Percentiles rank a stretch among this genome's conserved stretches.
Evolutionary conservation across 805 yeast genomes (phyloP).

Genomic region (Lipomyces anomalus): DNA sequence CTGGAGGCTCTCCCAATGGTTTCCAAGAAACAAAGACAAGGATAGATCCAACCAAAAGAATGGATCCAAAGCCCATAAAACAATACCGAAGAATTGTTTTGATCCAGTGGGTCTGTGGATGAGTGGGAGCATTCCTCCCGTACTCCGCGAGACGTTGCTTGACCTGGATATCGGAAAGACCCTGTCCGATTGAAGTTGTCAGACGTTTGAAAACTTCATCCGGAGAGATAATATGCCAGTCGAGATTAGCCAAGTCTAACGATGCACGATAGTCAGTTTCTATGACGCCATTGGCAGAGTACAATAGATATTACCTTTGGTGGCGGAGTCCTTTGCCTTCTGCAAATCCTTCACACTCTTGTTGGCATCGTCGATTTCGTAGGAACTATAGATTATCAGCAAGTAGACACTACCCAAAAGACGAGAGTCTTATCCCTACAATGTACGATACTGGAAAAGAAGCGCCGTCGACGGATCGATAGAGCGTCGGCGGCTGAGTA

Average conservation of each 20-base stretch:
- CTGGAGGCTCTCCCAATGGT: slow-evolving; percentile 46
- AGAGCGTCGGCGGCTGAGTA: background rate
- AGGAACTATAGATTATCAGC: background rate
- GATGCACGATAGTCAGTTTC: background rate
- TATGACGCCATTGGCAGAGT: background rate
- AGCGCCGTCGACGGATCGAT: slow-evolving; percentile 1
- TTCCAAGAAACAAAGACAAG: slow-evolving; percentile 43
- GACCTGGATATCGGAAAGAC: background rate
- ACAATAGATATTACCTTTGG: background rate
- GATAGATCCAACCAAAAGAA: slow-evolving; percentile 40
- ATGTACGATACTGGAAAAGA: background rate
- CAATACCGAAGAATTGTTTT: slow-evolving; percentile 37
- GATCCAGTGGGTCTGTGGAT: slow-evolving; percentile 36
- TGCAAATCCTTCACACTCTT: background rate
- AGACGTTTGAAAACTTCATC: background rate
- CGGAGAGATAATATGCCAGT: background rate
- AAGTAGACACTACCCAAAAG: background rate
- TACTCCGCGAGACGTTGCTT: background rate
- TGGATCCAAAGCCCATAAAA: slow-evolving; percentile 47
- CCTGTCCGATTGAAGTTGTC: background rate
- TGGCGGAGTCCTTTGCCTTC: background rate
- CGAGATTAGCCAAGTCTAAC: background rate
- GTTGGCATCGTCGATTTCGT: background rate
- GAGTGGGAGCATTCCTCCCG: slow-evolving; percentile 26
- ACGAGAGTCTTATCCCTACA: background rate